A percentile compares a stretch with the other conserved stretches of the same genome.
Evolutionary conservation across 768 basidiomycete species (phyloP).

Genomic region (Dentipellis fragilis): DNA sequence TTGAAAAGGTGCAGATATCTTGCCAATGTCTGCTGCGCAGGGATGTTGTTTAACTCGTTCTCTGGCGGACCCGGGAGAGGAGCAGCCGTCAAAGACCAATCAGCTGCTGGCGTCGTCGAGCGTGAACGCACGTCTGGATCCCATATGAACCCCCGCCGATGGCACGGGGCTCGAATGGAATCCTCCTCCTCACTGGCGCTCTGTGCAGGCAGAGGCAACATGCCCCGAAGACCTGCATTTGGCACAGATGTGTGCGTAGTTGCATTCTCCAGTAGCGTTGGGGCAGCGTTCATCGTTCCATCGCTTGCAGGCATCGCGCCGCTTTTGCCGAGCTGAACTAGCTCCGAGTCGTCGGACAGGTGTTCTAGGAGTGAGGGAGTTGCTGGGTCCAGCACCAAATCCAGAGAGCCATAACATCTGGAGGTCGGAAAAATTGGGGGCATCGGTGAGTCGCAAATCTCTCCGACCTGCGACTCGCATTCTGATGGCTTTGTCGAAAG

Average conservation of each 20-base stretch:
- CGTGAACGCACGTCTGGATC: neutral
- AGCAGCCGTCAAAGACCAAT: neutral
- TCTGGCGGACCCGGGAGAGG: slow-evolving; percentile 12
- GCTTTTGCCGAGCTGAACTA: neutral
- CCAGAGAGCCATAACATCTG: slow-evolving; percentile 1
- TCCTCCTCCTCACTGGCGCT: neutral
- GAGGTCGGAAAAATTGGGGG: slow-evolving; percentile 5
- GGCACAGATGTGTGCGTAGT: slow-evolving; percentile 18
- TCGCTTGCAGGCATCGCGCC: slow-evolving; percentile 13
- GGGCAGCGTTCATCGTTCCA: too few species aligned
- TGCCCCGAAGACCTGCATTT: slow-evolving; percentile 6
- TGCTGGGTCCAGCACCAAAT: neutral
- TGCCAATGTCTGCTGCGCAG: slow-evolving; percentile 16
- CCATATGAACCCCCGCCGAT: neutral
- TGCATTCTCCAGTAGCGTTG: too few species aligned
- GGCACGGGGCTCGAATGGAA: neutral
- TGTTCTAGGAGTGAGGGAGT: neutral
- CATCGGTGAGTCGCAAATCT: slow-evolving; percentile 16
- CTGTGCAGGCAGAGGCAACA: slow-evolving; percentile 1
- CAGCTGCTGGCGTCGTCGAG: neutral
- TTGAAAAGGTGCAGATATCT: slow-evolving; percentile 24
- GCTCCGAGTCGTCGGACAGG: neutral
- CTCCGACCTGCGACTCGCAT: slow-evolving; percentile 14
- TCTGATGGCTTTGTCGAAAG: slow-evolving; percentile 23
- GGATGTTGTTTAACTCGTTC: slow-evolving; percentile 7